Conservation (phyloP, 164 flowering plant genomes). For the Tinospora cordifolia region DNA sequence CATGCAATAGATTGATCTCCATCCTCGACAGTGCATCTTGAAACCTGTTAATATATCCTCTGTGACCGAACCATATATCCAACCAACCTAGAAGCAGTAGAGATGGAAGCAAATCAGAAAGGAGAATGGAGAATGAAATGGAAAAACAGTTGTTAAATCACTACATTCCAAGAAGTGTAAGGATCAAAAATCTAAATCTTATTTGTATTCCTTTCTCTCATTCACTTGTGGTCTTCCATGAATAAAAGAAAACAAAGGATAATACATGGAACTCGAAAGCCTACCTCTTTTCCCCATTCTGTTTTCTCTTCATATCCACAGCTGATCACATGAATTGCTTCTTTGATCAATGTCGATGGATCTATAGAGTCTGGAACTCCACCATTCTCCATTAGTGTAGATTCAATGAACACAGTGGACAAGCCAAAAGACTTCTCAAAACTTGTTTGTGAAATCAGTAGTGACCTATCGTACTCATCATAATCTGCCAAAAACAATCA, state of each 20-base stretch:
- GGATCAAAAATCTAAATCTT: too few relatives aligned
- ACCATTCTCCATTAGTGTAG: conserved; percentile 90
- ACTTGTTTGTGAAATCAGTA: conserved; percentile 85
- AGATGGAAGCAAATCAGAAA: not conserved
- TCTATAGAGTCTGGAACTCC: conserved; percentile 79
- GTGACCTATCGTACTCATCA: conserved; percentile 85
- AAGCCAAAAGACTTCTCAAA: conserved; percentile 94
- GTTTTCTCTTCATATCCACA: conserved; percentile 98
- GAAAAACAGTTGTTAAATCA: not conserved
- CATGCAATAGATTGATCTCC: conserved; percentile 99
- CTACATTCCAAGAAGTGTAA: too few relatives aligned
- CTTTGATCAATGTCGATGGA: conserved; percentile 70
- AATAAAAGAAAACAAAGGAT: too few relatives aligned
- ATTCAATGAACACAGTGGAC: conserved; percentile 87
- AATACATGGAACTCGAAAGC: not conserved
- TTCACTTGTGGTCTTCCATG: too few relatives aligned
- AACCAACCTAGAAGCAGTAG: conserved; percentile 65
- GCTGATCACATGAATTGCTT: conserved; percentile 95
- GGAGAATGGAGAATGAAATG: not conserved
- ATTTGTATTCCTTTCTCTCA: too few relatives aligned
- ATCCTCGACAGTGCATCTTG: conserved; percentile 98
- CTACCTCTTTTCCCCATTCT: conserved; percentile 94
- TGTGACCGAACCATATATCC: conserved; percentile 97
- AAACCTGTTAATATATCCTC: conserved; percentile 96
- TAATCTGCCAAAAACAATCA: conserved; percentile 45